Evolutionary conservation across 2,329 filamentous ascomycete species (phyloP).

Genomic region (Teratosphaeria gauchensis): DNA sequence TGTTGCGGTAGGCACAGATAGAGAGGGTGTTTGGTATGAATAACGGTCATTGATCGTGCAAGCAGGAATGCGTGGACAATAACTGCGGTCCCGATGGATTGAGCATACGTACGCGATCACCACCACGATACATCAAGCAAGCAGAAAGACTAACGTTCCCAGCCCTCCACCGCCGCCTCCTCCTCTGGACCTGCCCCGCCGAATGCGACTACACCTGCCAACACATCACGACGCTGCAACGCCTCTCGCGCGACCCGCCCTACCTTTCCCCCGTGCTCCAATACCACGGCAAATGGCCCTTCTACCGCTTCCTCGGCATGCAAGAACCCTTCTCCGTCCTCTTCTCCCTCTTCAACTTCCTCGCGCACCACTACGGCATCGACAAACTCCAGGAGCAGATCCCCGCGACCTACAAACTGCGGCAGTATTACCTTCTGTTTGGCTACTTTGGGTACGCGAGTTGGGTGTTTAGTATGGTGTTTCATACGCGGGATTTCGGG

Average conservation of each 20-base stretch:
- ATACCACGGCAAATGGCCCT: slow-evolving; percentile 99
- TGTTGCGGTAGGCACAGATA: slow-evolving; percentile 54
- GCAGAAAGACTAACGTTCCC: slow-evolving; percentile 1
- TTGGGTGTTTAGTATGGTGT: slow-evolving; percentile 84
- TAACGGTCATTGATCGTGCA: slow-evolving; percentile 2
- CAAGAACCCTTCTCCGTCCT: slow-evolving; percentile 91
- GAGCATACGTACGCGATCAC: slow-evolving; percentile 56
- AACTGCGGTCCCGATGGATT: slow-evolving; percentile 65
- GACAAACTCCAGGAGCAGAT: slow-evolving; percentile 58
- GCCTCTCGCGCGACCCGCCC: slow-evolving; percentile 54
- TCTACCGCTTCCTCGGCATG: slow-evolving; percentile 78
- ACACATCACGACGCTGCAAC: slow-evolving; percentile 71
- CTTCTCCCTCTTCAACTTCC: slow-evolving; percentile 86
- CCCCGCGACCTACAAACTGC: slow-evolving; percentile 63
- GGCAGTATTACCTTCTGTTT: slow-evolving; percentile 70
- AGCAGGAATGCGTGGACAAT: slow-evolving; percentile 65
- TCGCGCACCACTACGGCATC: slow-evolving; percentile 73
- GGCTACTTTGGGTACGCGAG: slow-evolving; percentile 71
- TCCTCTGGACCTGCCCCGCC: slow-evolving; percentile 82
- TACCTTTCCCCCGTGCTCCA: slow-evolving; percentile 65
- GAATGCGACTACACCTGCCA: slow-evolving; percentile 99
- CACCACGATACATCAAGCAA: neutral
- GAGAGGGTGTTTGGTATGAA: neutral
- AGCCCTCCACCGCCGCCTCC: slow-evolving; percentile 77
- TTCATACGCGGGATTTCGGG: slow-evolving; percentile 80